Evolutionary conservation across 2,329 filamentous ascomycete genomes (phyloP), one percentile per base, ranked within the genome.

Genomic region (Kalmusia sp.): DNA sequence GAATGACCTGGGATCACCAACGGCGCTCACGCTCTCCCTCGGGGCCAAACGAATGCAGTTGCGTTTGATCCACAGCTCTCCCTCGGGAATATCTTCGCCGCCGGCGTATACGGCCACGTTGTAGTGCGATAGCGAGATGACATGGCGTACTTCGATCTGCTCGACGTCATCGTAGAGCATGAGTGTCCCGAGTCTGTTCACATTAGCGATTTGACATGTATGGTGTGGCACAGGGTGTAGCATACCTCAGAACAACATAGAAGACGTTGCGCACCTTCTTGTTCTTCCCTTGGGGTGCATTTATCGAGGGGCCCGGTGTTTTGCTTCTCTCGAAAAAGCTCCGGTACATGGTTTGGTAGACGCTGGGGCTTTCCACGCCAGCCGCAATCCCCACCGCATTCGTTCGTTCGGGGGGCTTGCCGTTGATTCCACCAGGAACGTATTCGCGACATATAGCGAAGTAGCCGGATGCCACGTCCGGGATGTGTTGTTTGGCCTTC

Each of bases 81-180:
- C 92, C 73, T 99, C 95, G 0, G 90, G 91, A 22, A 93, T 93
- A 6, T 77, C 69, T 48, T 88, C 87, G 51, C 87, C 89, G 24
- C 92, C 93, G 6, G 88, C 91, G 74, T 93, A 95, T 67, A 98
- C 86, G 64, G 88, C 90, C 51, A 98, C 84, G 56, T 88, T 84
- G 76, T 98, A 92, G 66, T 96, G 90, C 28, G 91, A 89, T 8
- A 99, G 83, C 0, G 93, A 96, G 51, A 99, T 91, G 49, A 99
- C 95, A 77, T 98, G 92, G 58, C 93, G 89, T 14, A 99, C 95
- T 76, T 99, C 95, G 63, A 97, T 83, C 74, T 98, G 93, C 63
- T 96, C 92, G 48, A 92, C 87, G 69, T 98, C 93, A 71, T 99
- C 95, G 74, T 97, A 99, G 8, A 99, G 86, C 91, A 99, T 97